Percentiles rank a stretch among this genome's conserved stretches.
phyloP scores from a whole-genome alignment of 768 basidiomycete genomes.

The Arthromyces matolae region DNA sequence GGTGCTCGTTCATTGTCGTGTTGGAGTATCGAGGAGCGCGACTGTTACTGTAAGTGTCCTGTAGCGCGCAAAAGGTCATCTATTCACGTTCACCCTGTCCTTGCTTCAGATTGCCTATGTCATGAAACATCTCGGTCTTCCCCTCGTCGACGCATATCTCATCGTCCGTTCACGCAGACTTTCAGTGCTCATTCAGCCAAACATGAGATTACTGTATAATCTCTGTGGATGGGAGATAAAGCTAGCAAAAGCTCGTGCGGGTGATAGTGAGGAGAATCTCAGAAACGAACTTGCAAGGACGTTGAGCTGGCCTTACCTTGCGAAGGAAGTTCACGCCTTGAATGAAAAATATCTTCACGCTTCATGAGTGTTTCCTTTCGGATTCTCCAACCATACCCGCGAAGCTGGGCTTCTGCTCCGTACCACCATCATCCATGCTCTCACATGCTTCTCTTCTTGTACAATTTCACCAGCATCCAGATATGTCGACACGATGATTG shows the following conservation, averaged over 20 bases:
- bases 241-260: conserved; percentile 74
- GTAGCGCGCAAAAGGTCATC: background rate
- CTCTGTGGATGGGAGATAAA: conserved; percentile 92
- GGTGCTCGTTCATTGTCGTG: conserved; percentile 94
- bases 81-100: background rate
- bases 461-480: no score
- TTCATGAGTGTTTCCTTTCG: no score
- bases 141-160: conserved; percentile 91
- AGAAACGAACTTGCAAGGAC: conserved; percentile 61
- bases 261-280: conserved; percentile 45
- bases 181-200: conserved; percentile 91
- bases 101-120: conserved; percentile 81
- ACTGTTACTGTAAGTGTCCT: conserved; percentile 72
- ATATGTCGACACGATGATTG: no score
- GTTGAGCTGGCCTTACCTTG: conserved; percentile 81
- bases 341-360: conserved; percentile 82
- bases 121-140: conserved; percentile 85
- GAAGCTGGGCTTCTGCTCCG: no score
- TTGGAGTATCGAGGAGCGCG: conserved; percentile 95
- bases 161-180: conserved; percentile 87
- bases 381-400: no score
- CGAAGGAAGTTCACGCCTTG: conserved; percentile 78
- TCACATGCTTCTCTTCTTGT: no score
- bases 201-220: conserved; percentile 93
- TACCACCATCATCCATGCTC: no score